Evolutionary conservation across 2,329 filamentous ascomycete genomes (phyloP).

Genomic region (Exophiala alcalophila): DNA sequence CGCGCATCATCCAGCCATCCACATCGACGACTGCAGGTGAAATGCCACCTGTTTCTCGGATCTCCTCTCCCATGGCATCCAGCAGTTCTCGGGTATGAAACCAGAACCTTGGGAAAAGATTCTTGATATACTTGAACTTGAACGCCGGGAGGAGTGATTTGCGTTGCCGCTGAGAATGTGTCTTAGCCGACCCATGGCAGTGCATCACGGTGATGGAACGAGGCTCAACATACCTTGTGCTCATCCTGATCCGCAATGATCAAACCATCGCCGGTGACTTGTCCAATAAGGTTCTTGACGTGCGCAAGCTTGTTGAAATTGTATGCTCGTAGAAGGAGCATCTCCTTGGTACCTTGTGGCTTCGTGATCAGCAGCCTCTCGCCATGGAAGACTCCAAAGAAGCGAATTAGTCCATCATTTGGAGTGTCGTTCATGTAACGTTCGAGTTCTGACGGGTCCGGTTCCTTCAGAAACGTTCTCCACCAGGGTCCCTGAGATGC

Average conservation of each 20-base stretch:
- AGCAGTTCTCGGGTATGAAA: conserved; percentile 23
- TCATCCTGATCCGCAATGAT: conserved; percentile 83
- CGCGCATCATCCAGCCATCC: conserved; percentile 62
- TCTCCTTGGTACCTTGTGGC: conserved; percentile 65
- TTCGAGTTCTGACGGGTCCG: conserved; percentile 8
- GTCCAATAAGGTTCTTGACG: conserved; percentile 36
- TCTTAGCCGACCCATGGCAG: conserved; percentile 27
- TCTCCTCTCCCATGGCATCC: conserved; percentile 6
- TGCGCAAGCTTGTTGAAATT: conserved; percentile 62
- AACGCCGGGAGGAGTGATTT: conserved; percentile 82
- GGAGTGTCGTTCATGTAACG: conserved; percentile 58
- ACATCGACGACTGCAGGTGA: conserved; percentile 35
- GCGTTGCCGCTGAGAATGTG: conserved; percentile 52
- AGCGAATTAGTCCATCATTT: conserved; percentile 67
- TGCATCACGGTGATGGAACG: background rate
- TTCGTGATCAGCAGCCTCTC: conserved; percentile 60
- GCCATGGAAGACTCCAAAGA: conserved; percentile 59
- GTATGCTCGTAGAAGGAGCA: conserved; percentile 66
- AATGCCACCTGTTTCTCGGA: background rate
- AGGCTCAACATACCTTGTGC: conserved; percentile 56
- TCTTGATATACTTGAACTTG: conserved; percentile 75
- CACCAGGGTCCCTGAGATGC: conserved; percentile 18
- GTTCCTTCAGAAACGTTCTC: conserved; percentile 18
- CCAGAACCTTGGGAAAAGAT: conserved; percentile 83
- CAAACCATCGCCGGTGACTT: conserved; percentile 42